phyloP scores from a whole-genome alignment of 768 basidiomycete species.

The Obba rivulosa region DNA sequence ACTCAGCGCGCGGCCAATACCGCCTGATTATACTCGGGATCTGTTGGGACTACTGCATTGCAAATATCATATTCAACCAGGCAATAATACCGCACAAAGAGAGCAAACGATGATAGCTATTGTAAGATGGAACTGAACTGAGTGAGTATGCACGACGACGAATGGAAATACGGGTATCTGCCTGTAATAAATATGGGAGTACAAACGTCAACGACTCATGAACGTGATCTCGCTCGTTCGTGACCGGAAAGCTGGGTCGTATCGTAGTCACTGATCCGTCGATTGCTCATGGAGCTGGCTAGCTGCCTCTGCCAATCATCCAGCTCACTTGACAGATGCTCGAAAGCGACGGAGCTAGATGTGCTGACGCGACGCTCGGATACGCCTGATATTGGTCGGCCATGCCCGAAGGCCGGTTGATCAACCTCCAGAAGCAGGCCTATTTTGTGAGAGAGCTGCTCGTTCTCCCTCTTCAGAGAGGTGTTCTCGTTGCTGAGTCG shows the following conservation, averaged over 20 bases:
- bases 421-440: constrained; percentile 84
- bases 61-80: constrained; percentile 18
- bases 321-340: constrained; percentile 73
- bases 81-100: constrained; percentile 28
- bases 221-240: constrained; percentile 57
- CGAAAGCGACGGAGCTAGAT: constrained; percentile 74
- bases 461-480: constrained; percentile 76
- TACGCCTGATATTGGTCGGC: constrained; percentile 53
- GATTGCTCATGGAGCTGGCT: constrained; percentile 70
- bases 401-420: constrained; percentile 63
- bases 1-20: constrained; percentile 54
- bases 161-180: constrained; percentile 42
- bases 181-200: constrained; percentile 26
- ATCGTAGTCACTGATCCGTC: constrained; percentile 71
- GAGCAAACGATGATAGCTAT: constrained; percentile 30
- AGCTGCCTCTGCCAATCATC: constrained; percentile 86
- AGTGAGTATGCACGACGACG: constrained; percentile 48
- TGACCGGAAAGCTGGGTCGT: constrained; percentile 41
- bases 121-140: constrained; percentile 29
- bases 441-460: constrained; percentile 88
- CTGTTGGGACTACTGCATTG: constrained; percentile 4
- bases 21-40: constrained; percentile 28
- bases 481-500: constrained; percentile 80
- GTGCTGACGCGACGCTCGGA: constrained; percentile 59
- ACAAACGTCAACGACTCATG: constrained; percentile 24